Base-by-base conservation (phyloP, 352 stramenopile species). In the Phytophthora pisi region DNA sequence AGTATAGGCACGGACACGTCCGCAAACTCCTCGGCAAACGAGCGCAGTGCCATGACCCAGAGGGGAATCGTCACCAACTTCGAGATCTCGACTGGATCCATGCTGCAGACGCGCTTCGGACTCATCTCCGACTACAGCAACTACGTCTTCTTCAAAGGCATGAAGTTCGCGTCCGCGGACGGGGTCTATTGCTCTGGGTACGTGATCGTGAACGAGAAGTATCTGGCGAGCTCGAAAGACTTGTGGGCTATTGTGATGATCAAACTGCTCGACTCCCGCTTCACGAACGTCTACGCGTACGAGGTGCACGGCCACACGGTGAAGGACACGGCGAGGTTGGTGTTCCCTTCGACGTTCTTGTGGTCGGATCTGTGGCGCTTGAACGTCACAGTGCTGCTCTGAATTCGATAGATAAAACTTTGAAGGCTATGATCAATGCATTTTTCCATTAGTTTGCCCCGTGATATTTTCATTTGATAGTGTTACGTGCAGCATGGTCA, bases 101-200 rank as follows among this genome's bases (percentile, higher is more conserved):
- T 66, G 64, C 57, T 77, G 26, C 69, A 70, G 42, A 51, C 63
- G 13, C 61, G 68, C 9, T 66, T 80, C 20, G 76, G 74, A 8
- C 38, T 84, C 34, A 58, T 84, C 15, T 84, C 60, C 0, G 61
- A 76, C 24, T 84, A 75, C 46, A 68, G 69, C 43, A 78, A 80
- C 38, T 78, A 73, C 61, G 57, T 72, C 18, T 74, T 68, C 61
- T 74, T 79, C 56, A 77, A 77, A 57, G 75, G 75, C 3, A 65
- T 81, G 51, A 79, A 81, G 52, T 81, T 75, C 46, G 72, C 72
- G 18, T 75, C 64, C 10, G 63, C 61, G 2, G 74, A 78, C 8
- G 75, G 71, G 9, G 77, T 78, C 42, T 82, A 75, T 46, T 69
- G 64, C 54, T 72, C 59, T 10, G 74, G 70, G 0, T 79, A 71